These are phyloP conservation scores for Trichophyton verrucosum DNA, from an alignment of 2,329 filamentous ascomycete species.

Conservation along the genomic window DNA sequence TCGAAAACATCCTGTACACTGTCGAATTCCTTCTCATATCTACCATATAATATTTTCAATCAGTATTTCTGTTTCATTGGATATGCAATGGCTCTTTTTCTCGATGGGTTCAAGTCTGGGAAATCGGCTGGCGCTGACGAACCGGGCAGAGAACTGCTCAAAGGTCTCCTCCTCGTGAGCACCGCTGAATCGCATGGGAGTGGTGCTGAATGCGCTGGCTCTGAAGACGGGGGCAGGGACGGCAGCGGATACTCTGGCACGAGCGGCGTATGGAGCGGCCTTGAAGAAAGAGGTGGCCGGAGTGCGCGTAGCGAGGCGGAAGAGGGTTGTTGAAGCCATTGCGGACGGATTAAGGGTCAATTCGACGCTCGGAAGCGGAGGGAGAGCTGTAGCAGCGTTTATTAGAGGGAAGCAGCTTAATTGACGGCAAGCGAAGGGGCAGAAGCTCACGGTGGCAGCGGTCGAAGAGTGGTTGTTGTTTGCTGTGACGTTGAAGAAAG, in stretches of 20 bases:
- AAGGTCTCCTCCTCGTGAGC: slow-evolving; percentile 90
- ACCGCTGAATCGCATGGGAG: slow-evolving; percentile 44
- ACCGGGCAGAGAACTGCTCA: slow-evolving; percentile 98
- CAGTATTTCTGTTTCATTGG: background rate
- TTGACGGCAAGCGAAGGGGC: slow-evolving; percentile 5
- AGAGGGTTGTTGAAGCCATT: slow-evolving; percentile 56
- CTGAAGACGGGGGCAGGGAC: slow-evolving; percentile 41
- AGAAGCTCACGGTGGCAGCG: slow-evolving; percentile 5
- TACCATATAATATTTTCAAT: slow-evolving; percentile 29
- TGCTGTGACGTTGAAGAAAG: slow-evolving; percentile 1
- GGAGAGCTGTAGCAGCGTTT: background rate
- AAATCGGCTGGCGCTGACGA: slow-evolving; percentile 23
- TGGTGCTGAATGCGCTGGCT: slow-evolving; percentile 51
- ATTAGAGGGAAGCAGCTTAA: background rate
- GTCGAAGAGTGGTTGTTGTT: slow-evolving; percentile 10
- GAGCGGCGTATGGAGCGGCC: slow-evolving; percentile 45
- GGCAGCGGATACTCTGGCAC: slow-evolving; percentile 44
- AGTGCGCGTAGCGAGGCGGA: slow-evolving; percentile 60
- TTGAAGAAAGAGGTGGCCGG: slow-evolving; percentile 42
- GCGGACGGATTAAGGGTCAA: slow-evolving; percentile 18
- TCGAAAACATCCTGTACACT: slow-evolving; percentile 97
- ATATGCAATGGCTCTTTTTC: no score
- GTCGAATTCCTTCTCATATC: slow-evolving; percentile 99
- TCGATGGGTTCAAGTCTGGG: background rate
- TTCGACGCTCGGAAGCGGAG: slow-evolving; percentile 2